Evolutionary conservation across 768 basidiomycete genomes (phyloP).

Genomic region (Ramaria rubella): DNA sequence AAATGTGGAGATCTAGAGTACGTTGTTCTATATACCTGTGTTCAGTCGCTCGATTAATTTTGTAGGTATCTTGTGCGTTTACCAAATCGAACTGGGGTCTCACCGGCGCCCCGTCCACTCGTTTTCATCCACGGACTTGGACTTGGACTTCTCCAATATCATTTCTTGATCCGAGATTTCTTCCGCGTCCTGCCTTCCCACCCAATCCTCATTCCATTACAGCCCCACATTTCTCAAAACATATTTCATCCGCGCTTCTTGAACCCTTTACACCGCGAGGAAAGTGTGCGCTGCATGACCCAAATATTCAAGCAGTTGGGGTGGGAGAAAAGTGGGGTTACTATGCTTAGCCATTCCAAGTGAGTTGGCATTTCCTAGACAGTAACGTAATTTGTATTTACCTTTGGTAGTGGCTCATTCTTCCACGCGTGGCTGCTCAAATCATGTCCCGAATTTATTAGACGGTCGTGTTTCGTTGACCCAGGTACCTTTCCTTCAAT

Average conservation of each 20-base stretch:
- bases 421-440: constrained; percentile 89
- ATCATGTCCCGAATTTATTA: constrained; percentile 57
- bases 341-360: constrained; percentile 87
- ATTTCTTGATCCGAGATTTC: constrained; percentile 52
- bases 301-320: constrained; percentile 53
- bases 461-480: constrained; percentile 84
- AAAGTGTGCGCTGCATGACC: constrained; percentile 52
- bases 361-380: constrained; percentile 26
- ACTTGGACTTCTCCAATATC: constrained; percentile 70
- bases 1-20: constrained; percentile 66
- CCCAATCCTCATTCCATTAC: constrained; percentile 71
- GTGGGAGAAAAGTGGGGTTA: constrained; percentile 64
- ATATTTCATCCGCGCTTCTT: constrained; percentile 74
- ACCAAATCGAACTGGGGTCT: constrained; percentile 30
- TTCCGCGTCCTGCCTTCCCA: constrained; percentile 51
- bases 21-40: constrained; percentile 17
- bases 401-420: constrained; percentile 58
- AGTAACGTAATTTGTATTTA: background rate
- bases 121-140: constrained; percentile 89
- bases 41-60: background rate
- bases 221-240: constrained; percentile 82
- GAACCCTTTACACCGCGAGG: constrained; percentile 56
- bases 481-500: constrained; percentile 36
- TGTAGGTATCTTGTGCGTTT: constrained; percentile 67
- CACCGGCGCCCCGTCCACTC: constrained; percentile 55